Percentiles rank a stretch among this genome's conserved stretches.
Conservation (phyloP, 73 alveolate genomes). For the Paramecium pentaurelia region DNA sequence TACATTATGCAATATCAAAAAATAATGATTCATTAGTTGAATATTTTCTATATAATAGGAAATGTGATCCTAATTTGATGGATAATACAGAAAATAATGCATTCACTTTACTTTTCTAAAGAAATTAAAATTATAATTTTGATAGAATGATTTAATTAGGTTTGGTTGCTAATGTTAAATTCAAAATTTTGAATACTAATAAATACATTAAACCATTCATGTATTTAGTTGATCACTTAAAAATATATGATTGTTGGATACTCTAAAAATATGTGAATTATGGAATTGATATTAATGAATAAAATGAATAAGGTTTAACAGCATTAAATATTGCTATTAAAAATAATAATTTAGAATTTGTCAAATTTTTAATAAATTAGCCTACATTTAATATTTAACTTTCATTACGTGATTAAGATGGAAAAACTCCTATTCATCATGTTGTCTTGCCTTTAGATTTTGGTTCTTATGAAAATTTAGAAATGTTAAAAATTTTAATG, state of each 20-base stretch:
- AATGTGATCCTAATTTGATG: constrained; percentile 29
- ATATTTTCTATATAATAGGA: constrained; percentile 36
- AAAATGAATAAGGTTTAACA: constrained; percentile 74
- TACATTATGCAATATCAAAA: constrained; percentile 71
- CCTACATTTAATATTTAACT: constrained; percentile 44
- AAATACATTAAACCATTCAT: neutral
- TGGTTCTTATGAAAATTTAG: constrained; percentile 92
- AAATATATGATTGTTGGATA: neutral
- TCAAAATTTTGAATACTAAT: neutral
- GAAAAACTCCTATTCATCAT: constrained; percentile 80
- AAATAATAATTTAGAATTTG: constrained; percentile 72
- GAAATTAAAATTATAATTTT: neutral
- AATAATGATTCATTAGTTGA: constrained; percentile 4
- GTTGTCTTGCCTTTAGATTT: constrained; percentile 77
- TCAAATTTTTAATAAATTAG: constrained; percentile 54
- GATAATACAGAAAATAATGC: constrained; percentile 52
- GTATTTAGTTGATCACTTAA: neutral
- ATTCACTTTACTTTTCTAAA: constrained; percentile 27
- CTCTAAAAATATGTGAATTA: neutral
- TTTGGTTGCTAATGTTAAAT: neutral
- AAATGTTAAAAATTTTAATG: constrained; percentile 66
- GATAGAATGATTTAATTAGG: neutral
- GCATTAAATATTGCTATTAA: constrained; percentile 78
- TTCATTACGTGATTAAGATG: constrained; percentile 68
- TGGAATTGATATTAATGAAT: constrained; percentile 62